A percentile compares a stretch with the other conserved stretches of the same genome.
Conservation (phyloP, 257 asterid species). For the Solanum corneliomulleri region DNA sequence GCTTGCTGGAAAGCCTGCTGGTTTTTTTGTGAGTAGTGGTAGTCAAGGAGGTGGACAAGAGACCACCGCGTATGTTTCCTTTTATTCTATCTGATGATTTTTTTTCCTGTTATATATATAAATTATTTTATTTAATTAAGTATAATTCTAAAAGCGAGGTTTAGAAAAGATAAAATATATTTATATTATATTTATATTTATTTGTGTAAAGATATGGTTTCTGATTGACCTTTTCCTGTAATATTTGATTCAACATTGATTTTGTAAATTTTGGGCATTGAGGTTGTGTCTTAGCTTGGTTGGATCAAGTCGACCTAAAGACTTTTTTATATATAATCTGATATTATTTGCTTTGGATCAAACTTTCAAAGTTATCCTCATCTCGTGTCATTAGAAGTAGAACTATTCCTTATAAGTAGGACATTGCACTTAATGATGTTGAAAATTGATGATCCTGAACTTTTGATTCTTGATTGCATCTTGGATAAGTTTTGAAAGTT, state of each 20-base stretch:
- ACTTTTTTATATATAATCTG: background rate
- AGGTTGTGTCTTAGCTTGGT: background rate
- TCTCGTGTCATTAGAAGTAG: background rate
- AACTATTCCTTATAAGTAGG: background rate
- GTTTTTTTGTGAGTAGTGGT: slow-evolving; percentile 90
- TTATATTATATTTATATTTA: too few relatives aligned
- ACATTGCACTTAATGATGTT: too few relatives aligned
- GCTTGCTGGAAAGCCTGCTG: slow-evolving; percentile 92
- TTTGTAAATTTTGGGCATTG: background rate
- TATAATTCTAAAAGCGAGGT: background rate
- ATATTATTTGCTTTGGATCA: background rate
- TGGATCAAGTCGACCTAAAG: background rate
- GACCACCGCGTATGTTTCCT: slow-evolving; percentile 79
- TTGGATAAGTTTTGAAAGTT: too few relatives aligned
- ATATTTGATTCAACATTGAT: background rate
- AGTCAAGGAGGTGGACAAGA: slow-evolving; percentile 99
- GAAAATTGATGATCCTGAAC: too few relatives aligned
- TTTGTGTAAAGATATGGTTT: background rate
- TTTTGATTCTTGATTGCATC: background rate
- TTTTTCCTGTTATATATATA: too few relatives aligned
- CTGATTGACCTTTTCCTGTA: background rate
- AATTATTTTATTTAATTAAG: background rate
- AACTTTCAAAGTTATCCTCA: background rate
- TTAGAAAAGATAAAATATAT: too few relatives aligned
- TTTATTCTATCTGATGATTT: background rate